A percentile compares a stretch with the other conserved stretches of the same genome.
Evolutionary conservation across 345 rosid genomes (phyloP).

Genomic region (Populus deltoides): DNA sequence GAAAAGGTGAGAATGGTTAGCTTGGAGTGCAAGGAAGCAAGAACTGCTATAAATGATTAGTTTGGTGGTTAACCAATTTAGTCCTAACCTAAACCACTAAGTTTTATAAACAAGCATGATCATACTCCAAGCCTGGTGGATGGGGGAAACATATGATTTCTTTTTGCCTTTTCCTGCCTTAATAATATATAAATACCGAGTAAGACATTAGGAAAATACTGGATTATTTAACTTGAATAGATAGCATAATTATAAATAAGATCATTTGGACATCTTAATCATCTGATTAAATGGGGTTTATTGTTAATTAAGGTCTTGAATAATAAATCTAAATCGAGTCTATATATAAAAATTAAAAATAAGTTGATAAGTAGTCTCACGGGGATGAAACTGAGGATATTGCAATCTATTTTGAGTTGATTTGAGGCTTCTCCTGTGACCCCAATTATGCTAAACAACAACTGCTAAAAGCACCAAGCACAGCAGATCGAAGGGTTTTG

Average conservation of each 20-base stretch:
- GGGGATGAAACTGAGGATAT: background rate
- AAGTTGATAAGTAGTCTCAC: too few species aligned
- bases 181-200: background rate
- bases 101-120: background rate
- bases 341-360: too few species aligned
- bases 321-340: background rate
- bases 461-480: background rate
- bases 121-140: background rate
- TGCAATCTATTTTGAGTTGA: background rate
- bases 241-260: background rate
- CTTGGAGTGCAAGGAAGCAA: constrained; percentile 16
- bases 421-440: background rate
- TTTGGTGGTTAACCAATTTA: constrained; percentile 40
- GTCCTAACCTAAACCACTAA: constrained; percentile 19
- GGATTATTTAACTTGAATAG: background rate
- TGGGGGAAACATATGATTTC: background rate
- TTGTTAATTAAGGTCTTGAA: background rate
- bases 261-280: background rate
- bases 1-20: background rate
- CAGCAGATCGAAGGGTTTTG: too few species aligned
- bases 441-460: background rate
- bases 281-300: background rate
- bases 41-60: constrained; percentile 8
- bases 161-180: background rate
- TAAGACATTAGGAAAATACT: background rate